A percentile compares a stretch with the other conserved stretches of the same genome.
These are phyloP conservation scores for Dothiorella sarmentorum DNA, from an alignment of 2,329 filamentous ascomycete species.

Conservation along the genomic window DNA sequence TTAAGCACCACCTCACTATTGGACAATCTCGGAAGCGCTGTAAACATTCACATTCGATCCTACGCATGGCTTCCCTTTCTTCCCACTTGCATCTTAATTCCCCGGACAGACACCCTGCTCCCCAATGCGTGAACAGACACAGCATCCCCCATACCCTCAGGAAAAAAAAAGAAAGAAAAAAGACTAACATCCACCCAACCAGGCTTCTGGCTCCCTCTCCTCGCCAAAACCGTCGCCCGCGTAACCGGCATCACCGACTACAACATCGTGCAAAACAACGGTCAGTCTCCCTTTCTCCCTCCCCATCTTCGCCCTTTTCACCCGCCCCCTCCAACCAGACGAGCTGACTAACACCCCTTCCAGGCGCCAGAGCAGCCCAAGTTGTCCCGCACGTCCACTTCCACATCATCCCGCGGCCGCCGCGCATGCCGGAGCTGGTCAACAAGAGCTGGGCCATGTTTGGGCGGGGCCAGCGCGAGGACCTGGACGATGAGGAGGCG, in stretches of 20 bases:
- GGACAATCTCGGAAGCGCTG: no score
- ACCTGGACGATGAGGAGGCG: constrained; percentile 74
- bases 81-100: no score
- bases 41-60: no score
- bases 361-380: constrained; percentile 78
- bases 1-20: no score
- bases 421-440: constrained; percentile 49
- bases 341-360: not conserved
- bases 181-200: not conserved
- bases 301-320: not conserved
- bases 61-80: no score
- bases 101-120: no score
- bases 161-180: no score
- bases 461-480: constrained; percentile 67
- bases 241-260: constrained; percentile 75
- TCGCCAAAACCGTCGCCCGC: constrained; percentile 67
- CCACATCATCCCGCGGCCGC: constrained; percentile 83
- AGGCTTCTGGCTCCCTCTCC: constrained; percentile 61
- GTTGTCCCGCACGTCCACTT: constrained; percentile 94
- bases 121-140: no score
- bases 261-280: constrained; percentile 97
- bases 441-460: constrained; percentile 77
- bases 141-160: no score
- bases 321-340: not conserved
- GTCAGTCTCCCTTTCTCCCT: constrained; percentile 34